These are phyloP conservation scores for Ceratocystis huliohia DNA, from an alignment of 2,329 filamentous ascomycete genomes.

Conservation along the genomic window DNA sequence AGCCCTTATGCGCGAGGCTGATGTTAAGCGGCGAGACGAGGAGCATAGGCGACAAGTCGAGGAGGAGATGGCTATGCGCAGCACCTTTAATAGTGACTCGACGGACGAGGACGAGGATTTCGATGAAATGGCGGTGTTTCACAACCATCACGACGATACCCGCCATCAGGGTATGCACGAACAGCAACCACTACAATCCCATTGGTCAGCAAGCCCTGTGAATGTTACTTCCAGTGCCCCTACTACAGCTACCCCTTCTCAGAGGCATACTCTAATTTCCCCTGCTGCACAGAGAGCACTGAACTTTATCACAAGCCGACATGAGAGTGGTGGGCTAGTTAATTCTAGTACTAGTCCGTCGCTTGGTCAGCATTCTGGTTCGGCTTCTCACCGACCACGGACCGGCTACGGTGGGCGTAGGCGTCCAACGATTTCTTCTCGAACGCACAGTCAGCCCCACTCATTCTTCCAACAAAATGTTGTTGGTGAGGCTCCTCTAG, in stretches of 20 bases:
- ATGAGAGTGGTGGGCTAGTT: constrained; percentile 22
- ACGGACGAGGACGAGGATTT: constrained; percentile 33
- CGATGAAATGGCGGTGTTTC: constrained; percentile 26
- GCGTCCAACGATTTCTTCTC: constrained; percentile 19
- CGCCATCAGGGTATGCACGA: constrained; percentile 22
- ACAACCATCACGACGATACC: not conserved
- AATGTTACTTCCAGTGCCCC: not conserved
- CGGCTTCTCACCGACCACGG: constrained; percentile 30
- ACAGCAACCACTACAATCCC: constrained; percentile 1
- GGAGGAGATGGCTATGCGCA: constrained; percentile 23
- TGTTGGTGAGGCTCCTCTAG: constrained; percentile 13
- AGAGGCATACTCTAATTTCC: constrained; percentile 31
- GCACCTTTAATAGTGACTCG: constrained; percentile 28
- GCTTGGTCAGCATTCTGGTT: constrained; percentile 1
- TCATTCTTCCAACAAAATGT: constrained; percentile 18
- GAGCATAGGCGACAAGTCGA: constrained; percentile 28
- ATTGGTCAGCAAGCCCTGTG: not conserved
- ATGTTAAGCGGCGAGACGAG: constrained; percentile 37
- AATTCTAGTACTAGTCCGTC: constrained; percentile 23
- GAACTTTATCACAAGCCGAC: constrained; percentile 37
- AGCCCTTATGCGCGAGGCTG: constrained; percentile 49
- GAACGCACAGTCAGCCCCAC: constrained; percentile 21
- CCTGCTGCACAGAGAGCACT: constrained; percentile 38
- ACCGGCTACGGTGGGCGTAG: constrained; percentile 14
- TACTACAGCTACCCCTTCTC: not conserved